phyloP scores from a whole-genome alignment of 257 asterid genomes.

The Ligustrum vulgare region DNA sequence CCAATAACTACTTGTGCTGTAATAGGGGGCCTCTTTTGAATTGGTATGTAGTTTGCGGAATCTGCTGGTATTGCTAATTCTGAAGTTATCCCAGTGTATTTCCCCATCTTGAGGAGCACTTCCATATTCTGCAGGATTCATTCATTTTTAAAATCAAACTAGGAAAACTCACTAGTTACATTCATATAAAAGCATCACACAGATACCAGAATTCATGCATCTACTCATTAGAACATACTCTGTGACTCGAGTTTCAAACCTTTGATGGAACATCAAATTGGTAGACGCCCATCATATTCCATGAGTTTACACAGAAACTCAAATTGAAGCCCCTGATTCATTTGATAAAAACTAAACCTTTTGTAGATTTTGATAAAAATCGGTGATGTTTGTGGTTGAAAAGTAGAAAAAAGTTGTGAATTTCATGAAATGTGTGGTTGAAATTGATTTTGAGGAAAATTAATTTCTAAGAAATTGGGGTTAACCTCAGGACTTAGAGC shows the following conservation, averaged over 20 bases:
- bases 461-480: no score
- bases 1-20: slow-evolving; percentile 85
- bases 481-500: not conserved
- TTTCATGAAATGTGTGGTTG: no score
- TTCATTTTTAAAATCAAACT: slow-evolving; percentile 16
- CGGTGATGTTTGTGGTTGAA: no score
- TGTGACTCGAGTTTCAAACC: not conserved
- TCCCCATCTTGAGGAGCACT: slow-evolving; percentile 91
- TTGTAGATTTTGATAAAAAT: no score
- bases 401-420: no score
- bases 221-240: not conserved
- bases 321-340: not conserved
- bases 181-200: not conserved
- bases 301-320: not conserved
- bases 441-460: no score
- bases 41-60: slow-evolving; percentile 46
- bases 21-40: slow-evolving; percentile 57
- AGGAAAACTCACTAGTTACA: not conserved
- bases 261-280: not conserved
- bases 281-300: not conserved
- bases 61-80: slow-evolving; percentile 76
- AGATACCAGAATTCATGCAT: not conserved
- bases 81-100: slow-evolving; percentile 74
- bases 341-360: no score
- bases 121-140: slow-evolving; percentile 73